These are phyloP conservation scores for Eimeria necatrix DNA, from an alignment of 169 alveolate genomes.

Conservation along the genomic window DNA sequence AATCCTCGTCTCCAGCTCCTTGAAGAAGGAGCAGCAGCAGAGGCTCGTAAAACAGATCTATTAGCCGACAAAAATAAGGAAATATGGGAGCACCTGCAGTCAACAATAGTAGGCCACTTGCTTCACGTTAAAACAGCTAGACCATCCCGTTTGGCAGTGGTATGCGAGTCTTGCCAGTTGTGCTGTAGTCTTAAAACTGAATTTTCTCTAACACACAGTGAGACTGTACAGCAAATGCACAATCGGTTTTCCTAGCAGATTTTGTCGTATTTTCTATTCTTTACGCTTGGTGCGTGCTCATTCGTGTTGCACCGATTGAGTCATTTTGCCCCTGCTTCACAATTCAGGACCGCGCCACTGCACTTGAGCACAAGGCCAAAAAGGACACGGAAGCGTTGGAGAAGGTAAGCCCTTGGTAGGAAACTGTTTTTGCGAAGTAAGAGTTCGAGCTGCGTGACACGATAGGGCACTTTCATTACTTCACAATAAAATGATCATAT, in stretches of 20 bases:
- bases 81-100: conserved; percentile 32
- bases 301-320: not conserved
- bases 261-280: not conserved
- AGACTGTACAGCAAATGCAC: too few species aligned
- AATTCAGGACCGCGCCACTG: conserved; percentile 32
- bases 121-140: too few species aligned
- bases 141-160: too few species aligned
- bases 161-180: too few species aligned
- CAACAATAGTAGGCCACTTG: conserved; percentile 15
- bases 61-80: conserved; percentile 11
- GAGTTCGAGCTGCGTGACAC: too few species aligned
- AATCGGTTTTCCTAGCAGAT: too few species aligned
- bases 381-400: conserved; percentile 32
- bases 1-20: conserved; percentile 50
- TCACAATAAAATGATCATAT: too few species aligned
- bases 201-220: too few species aligned
- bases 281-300: not conserved
- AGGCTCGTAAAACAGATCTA: conserved; percentile 5
- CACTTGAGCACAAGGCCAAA: conserved; percentile 27
- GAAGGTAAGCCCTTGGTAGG: not conserved
- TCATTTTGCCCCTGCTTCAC: not conserved
- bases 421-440: not conserved
- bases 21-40: conserved; percentile 57
- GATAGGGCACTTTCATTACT: not conserved
- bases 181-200: too few species aligned